These are phyloP conservation scores for Pachyrhizus erosus DNA, from an alignment of 306 rosid genomes.

Conservation along the genomic window DNA sequence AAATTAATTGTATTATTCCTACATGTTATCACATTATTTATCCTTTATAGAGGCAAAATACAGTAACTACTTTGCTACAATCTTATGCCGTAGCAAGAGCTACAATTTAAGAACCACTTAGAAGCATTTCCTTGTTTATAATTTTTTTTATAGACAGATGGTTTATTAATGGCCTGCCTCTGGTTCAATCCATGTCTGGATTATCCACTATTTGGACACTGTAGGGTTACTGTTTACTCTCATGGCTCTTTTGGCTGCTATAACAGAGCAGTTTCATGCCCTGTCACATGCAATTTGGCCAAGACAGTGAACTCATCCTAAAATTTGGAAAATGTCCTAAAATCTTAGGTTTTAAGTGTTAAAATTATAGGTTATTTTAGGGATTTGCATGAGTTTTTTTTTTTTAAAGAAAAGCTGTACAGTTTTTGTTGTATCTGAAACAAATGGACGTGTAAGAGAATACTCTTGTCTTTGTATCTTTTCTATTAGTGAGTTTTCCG, in stretches of 20 bases:
- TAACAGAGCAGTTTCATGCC: background rate
- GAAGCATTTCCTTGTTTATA: background rate
- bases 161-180: background rate
- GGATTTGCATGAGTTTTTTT: background rate
- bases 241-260: background rate
- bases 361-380: background rate
- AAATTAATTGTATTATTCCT: background rate
- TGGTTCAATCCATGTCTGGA: conserved; percentile 7
- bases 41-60: conserved; percentile 4
- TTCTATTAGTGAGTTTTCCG: too few species aligned
- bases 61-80: conserved; percentile 2
- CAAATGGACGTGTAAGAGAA: background rate
- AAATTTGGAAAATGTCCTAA: background rate
- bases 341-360: background rate
- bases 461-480: too few species aligned
- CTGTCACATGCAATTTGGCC: too few species aligned
- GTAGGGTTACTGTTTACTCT: background rate
- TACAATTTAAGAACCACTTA: background rate
- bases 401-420: background rate
- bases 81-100: background rate
- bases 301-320: background rate
- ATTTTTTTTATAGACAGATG: background rate
- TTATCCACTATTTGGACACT: background rate
- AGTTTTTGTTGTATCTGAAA: background rate
- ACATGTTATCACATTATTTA: conserved; percentile 24